These are phyloP conservation scores for Fraxinus sp. DNA, from an alignment of 305 asterid species.

Conservation along the genomic window DNA sequence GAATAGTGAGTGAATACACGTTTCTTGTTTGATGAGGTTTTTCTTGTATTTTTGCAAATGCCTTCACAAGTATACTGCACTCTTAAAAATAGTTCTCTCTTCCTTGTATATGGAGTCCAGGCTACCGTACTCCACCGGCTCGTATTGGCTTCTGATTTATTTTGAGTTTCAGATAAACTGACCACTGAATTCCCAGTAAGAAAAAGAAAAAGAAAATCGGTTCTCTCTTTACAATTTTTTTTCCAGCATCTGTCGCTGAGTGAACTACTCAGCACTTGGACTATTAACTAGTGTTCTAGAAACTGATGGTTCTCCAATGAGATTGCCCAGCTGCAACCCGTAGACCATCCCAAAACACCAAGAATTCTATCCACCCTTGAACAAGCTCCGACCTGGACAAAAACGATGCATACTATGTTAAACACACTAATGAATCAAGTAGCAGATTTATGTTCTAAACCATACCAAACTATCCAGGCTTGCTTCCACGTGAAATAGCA, in stretches of 20 bases:
- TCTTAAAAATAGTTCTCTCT: slow-evolving; percentile 32
- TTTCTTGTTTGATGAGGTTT: neutral
- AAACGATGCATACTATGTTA: neutral
- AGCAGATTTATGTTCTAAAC: neutral
- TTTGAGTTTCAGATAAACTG: slow-evolving; percentile 24
- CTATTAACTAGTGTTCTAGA: slow-evolving; percentile 50
- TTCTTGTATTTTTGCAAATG: slow-evolving; percentile 23
- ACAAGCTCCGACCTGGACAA: slow-evolving; percentile 58
- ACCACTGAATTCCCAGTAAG: neutral
- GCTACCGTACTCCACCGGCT: slow-evolving; percentile 23
- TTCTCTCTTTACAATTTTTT: slow-evolving; percentile 41
- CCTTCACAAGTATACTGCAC: slow-evolving; percentile 52
- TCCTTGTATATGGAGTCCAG: slow-evolving; percentile 53
- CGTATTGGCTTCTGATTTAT: slow-evolving; percentile 28
- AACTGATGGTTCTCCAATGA: slow-evolving; percentile 46
- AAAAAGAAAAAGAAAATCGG: slow-evolving; percentile 25
- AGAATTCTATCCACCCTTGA: slow-evolving; percentile 67
- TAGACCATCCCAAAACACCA: slow-evolving; percentile 88
- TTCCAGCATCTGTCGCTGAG: slow-evolving; percentile 38
- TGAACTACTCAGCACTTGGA: slow-evolving; percentile 26
- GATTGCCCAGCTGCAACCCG: slow-evolving; percentile 89
- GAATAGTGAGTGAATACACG: neutral
- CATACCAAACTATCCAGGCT: slow-evolving; percentile 72
- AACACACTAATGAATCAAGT: neutral
- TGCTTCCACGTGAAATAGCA: slow-evolving; percentile 83